These are phyloP conservation scores for Tricholoma bakamatsutake DNA, from an alignment of 768 basidiomycete species.

Conservation along the genomic window DNA sequence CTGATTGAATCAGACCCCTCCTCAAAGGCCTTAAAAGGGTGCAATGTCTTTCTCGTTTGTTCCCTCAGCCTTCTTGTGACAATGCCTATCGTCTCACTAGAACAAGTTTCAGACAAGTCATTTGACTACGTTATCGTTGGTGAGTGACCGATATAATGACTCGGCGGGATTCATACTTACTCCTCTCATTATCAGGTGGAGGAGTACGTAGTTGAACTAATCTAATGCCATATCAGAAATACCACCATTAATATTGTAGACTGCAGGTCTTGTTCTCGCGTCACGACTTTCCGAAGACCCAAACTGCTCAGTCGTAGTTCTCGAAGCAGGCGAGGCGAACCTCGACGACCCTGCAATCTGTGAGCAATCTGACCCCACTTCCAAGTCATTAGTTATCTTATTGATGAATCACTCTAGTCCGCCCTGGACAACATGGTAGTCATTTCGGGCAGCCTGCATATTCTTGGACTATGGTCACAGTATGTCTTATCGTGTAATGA, in stretches of 20 bases:
- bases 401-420: neutral
- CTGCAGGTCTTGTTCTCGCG: conserved; percentile 10
- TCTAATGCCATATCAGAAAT: neutral
- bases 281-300: conserved; percentile 12
- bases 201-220: conserved; percentile 6
- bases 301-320: conserved; percentile 9
- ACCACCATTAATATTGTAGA: neutral
- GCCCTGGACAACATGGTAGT: neutral
- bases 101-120: conserved; percentile 14
- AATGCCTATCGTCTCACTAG: conserved; percentile 2
- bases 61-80: neutral
- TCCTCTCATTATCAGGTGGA: conserved; percentile 7
- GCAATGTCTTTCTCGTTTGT: neutral
- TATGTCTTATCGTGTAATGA: neutral
- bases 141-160: neutral
- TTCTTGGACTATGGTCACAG: neutral
- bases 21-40: too few relatives aligned
- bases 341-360: neutral
- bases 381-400: neutral
- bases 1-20: too few relatives aligned
- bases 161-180: neutral
- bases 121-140: conserved; percentile 29
- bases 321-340: conserved; percentile 3
- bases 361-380: too few relatives aligned
- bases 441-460: neutral